Conservation (phyloP, 2,329 filamentous ascomycete genomes). For the Ilyonectria robusta region DNA sequence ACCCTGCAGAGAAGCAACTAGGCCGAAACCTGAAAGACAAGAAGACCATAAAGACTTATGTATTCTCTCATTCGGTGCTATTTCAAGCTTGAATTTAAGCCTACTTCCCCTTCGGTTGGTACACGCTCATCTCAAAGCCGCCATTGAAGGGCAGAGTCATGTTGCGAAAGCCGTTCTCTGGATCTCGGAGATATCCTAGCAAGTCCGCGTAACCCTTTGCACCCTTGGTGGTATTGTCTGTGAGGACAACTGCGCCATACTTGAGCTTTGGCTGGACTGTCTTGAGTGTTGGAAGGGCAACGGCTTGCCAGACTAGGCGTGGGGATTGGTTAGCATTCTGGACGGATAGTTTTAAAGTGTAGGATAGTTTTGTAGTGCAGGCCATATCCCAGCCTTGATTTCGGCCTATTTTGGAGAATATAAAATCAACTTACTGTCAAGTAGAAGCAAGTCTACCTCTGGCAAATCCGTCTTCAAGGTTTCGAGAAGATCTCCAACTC, state of each 20-base stretch:
- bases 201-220: slow-evolving; percentile 62
- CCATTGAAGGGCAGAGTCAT: slow-evolving; percentile 50
- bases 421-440: slow-evolving; percentile 73
- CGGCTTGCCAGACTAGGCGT: slow-evolving; percentile 66
- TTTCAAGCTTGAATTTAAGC: too few species aligned
- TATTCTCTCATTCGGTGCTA: too few species aligned
- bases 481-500: slow-evolving; percentile 70
- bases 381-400: background rate
- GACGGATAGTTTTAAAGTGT: background rate
- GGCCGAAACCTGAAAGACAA: too few species aligned
- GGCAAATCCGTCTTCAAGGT: slow-evolving; percentile 63
- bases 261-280: slow-evolving; percentile 61
- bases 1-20: too few species aligned
- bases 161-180: slow-evolving; percentile 63
- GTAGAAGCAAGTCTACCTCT: slow-evolving; percentile 68
- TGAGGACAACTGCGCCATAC: slow-evolving; percentile 62
- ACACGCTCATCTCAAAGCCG: slow-evolving; percentile 47
- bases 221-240: slow-evolving; percentile 62
- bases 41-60: too few species aligned
- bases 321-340: background rate
- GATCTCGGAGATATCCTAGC: slow-evolving; percentile 59
- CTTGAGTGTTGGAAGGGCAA: slow-evolving; percentile 67
- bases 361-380: background rate
- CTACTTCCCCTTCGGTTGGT: background rate
- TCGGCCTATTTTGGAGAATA: background rate